A percentile compares a stretch with the other conserved stretches of the same genome.
Conservation (phyloP, 257 asterid species). For the Scutellaria baicalensis region DNA sequence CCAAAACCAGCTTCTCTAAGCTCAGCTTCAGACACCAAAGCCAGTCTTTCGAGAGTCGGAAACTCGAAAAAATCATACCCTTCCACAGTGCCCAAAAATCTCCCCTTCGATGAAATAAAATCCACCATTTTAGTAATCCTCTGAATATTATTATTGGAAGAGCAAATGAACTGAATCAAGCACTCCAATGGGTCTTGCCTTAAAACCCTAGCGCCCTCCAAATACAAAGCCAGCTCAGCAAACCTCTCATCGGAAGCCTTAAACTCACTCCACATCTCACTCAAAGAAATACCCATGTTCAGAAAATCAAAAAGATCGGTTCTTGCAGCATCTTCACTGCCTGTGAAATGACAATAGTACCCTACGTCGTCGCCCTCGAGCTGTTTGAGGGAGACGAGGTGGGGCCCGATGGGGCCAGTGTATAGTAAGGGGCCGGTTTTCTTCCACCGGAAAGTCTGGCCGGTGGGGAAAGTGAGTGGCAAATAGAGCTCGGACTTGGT, state of each 20-base stretch:
- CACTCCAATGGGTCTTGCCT: slow-evolving; percentile 96
- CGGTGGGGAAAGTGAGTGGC: slow-evolving; percentile 96
- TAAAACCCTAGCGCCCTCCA: slow-evolving; percentile 89
- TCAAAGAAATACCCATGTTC: slow-evolving; percentile 63
- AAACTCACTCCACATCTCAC: slow-evolving; percentile 66
- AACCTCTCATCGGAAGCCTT: slow-evolving; percentile 70
- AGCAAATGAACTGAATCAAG: slow-evolving; percentile 84
- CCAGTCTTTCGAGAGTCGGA: slow-evolving; percentile 59
- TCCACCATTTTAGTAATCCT: slow-evolving; percentile 93
- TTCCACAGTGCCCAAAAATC: slow-evolving; percentile 61
- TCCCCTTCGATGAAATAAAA: slow-evolving; percentile 69
- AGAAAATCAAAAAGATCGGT: slow-evolving; percentile 58
- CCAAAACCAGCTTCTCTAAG: slow-evolving; percentile 94
- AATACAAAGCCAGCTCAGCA: slow-evolving; percentile 53
- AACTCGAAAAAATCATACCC: slow-evolving; percentile 69
- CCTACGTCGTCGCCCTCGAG: slow-evolving; percentile 51
- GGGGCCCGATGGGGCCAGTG: slow-evolving; percentile 71
- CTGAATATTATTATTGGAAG: slow-evolving; percentile 79
- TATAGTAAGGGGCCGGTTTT: slow-evolving; percentile 64
- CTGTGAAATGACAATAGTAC: slow-evolving; percentile 43
- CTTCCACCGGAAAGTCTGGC: slow-evolving; percentile 94
- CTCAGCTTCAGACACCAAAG: slow-evolving; percentile 57
- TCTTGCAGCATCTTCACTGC: slow-evolving; percentile 30
- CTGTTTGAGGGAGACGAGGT: slow-evolving; percentile 75
- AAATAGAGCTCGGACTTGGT: slow-evolving; percentile 68